phyloP scores from a whole-genome alignment of 306 rosid genomes.

The Ceratonia siliqua region DNA sequence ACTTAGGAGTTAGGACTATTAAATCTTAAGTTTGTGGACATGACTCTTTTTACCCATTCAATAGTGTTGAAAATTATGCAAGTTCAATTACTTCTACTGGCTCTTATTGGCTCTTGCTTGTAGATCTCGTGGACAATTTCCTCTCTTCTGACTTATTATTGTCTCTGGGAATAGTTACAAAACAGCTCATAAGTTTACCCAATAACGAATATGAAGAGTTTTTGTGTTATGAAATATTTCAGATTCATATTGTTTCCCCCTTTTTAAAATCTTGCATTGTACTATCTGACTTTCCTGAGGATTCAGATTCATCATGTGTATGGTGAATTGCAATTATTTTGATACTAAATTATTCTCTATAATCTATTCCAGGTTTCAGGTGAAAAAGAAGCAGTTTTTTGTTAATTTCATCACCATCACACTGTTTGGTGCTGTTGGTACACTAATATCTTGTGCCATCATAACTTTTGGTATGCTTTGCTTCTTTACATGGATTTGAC shows the following conservation, averaged over 20 bases:
- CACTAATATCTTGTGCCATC: slow-evolving; percentile 73
- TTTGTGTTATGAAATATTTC: background rate
- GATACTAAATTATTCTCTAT: slow-evolving; percentile 18
- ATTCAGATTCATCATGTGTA: too few relatives aligned
- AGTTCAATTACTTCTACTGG: too few relatives aligned
- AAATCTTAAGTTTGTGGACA: background rate
- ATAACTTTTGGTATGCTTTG: slow-evolving; percentile 71
- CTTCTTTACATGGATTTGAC: slow-evolving; percentile 13
- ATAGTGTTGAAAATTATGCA: too few relatives aligned
- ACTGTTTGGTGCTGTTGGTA: slow-evolving; percentile 91
- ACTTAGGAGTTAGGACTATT: slow-evolving; percentile 3
- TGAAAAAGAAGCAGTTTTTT: slow-evolving; percentile 97
- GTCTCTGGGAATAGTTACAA: background rate
- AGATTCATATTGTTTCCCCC: background rate
- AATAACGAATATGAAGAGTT: background rate
- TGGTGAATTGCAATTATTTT: background rate
- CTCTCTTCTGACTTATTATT: slow-evolving; percentile 6
- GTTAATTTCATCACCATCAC: slow-evolving; percentile 78
- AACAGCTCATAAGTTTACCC: background rate
- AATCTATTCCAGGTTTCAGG: slow-evolving; percentile 82
- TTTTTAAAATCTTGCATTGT: background rate
- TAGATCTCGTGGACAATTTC: background rate
- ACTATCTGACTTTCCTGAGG: too few relatives aligned
- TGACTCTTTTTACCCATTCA: too few relatives aligned
- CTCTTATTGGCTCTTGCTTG: background rate